phyloP scores from a whole-genome alignment of 192 early-diverging fungal genomes.

The Umbelopsis isabellina region DNA sequence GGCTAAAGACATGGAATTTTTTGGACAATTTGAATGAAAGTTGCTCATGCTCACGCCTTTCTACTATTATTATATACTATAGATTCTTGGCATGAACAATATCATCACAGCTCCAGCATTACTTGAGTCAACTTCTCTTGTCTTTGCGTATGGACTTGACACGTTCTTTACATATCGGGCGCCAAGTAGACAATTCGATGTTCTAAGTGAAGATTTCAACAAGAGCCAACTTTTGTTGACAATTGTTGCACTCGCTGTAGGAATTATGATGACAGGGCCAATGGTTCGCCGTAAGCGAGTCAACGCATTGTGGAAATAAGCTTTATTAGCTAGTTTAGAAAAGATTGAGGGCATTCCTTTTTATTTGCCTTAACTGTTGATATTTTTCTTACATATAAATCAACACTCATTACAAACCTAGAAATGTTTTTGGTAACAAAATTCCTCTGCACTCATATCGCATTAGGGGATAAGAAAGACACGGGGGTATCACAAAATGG shows the following conservation, averaged over 20 bases:
- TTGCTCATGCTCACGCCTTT: slow-evolving; percentile 21
- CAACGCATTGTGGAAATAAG: slow-evolving; percentile 57
- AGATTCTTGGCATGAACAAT: slow-evolving; percentile 65
- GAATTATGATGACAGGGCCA: slow-evolving; percentile 72
- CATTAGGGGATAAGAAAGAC: neutral
- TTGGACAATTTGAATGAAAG: neutral
- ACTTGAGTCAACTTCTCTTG: slow-evolving; percentile 93
- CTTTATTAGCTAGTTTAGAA: slow-evolving; percentile 6
- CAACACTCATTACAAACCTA: neutral
- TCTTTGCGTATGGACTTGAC: slow-evolving; percentile 88
- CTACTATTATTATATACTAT: neutral
- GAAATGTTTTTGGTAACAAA: slow-evolving; percentile 16
- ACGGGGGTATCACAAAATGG: neutral
- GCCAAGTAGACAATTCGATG: slow-evolving; percentile 92
- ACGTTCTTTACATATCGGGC: slow-evolving; percentile 82
- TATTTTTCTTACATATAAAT: neutral
- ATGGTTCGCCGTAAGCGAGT: slow-evolving; percentile 69
- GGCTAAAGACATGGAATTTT: neutral
- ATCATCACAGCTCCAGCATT: slow-evolving; percentile 78
- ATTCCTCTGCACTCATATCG: neutral
- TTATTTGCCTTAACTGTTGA: neutral
- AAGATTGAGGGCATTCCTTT: neutral
- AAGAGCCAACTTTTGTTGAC: slow-evolving; percentile 84
- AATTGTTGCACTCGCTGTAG: slow-evolving; percentile 74
- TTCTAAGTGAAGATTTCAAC: slow-evolving; percentile 90